Base-by-base conservation (phyloP, 2,329 filamentous ascomycete genomes). In the Ophiosphaerella herpotricha region DNA sequence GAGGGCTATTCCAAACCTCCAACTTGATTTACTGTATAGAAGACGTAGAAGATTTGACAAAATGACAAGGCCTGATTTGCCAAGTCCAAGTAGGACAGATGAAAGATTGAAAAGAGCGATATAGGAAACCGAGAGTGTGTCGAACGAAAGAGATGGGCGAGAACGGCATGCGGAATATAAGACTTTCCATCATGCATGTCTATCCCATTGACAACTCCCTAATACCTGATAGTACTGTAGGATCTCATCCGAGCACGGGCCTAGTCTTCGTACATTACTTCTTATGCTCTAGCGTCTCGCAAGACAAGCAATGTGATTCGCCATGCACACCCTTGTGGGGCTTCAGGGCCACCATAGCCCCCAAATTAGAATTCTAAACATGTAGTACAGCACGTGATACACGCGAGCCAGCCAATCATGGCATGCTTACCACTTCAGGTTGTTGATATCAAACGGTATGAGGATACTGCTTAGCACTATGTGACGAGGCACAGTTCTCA, bases 251-350 rank as follows among this genome's bases (percentile, higher is more conserved):
- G 33, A 41, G 41, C 42, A 46, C 38, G 43, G 16, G 39, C 45
- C 14, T 5, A 14, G 16, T 13, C 38, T 29, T 58, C 55, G 49
- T 60, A 51, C 46, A 56, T 57, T 63, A 31, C 57, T 46, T 50
- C 21, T 57, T 55, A 13, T 18, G 42, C 24, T 31, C 24, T 54
- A 53, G 53, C 46, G 49, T 39, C 34, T 38, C 29, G 47, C 48
- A 43, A 41, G 11, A 23, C 13, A 1, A 18, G 2, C 11, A 8
- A 18, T 38, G 7, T 16, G 47, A 49, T 57, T 59, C 54, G 56
- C 32, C 13, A 1, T 21, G 11, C 7, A 2, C 12, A 23, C 31
- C 33, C 26, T n/a, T 39, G 21, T 14, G 32, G 39, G 24, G 29
- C 37, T 32, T 24, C 36, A 5, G 47, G 43, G 48, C 39, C 38